Percentiles rank a stretch among this genome's conserved stretches.
Conservation (phyloP, 2,329 filamentous ascomycete genomes). For the Fusarium duplospermum region DNA sequence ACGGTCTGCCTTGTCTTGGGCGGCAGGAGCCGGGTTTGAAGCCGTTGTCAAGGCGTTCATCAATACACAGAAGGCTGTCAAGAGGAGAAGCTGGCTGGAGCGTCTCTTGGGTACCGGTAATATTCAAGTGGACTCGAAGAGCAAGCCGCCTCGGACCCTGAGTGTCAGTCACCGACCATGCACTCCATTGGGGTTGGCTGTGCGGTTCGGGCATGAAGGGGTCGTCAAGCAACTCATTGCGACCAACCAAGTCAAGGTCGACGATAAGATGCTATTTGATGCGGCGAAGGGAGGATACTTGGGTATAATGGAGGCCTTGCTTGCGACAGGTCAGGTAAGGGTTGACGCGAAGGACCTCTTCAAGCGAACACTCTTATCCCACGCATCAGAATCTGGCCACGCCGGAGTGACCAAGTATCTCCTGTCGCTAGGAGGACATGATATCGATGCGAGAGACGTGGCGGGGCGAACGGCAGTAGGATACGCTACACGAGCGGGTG, state of each 20-base stretch:
- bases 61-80: neutral
- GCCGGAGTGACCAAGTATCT: neutral
- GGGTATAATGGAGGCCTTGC: neutral
- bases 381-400: neutral
- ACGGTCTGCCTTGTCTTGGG: neutral
- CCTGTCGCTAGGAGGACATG: neutral
- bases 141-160: neutral
- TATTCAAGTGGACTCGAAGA: neutral
- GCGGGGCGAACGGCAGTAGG: neutral
- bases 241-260: neutral
- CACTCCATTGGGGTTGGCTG: neutral
- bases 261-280: neutral
- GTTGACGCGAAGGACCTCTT: neutral
- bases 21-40: neutral
- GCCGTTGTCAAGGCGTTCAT: neutral
- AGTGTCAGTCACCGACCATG: neutral
- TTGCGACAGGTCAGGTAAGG: neutral
- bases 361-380: neutral
- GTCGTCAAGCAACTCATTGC: neutral
- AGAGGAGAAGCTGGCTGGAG: neutral
- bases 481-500: neutral
- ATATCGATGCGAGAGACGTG: neutral
- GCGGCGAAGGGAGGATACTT: neutral
- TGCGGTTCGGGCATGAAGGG: neutral
- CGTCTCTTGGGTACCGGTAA: neutral